These are phyloP conservation scores for Vitis labrusca DNA, from an alignment of 164 flowering plant species.

Conservation along the genomic window DNA sequence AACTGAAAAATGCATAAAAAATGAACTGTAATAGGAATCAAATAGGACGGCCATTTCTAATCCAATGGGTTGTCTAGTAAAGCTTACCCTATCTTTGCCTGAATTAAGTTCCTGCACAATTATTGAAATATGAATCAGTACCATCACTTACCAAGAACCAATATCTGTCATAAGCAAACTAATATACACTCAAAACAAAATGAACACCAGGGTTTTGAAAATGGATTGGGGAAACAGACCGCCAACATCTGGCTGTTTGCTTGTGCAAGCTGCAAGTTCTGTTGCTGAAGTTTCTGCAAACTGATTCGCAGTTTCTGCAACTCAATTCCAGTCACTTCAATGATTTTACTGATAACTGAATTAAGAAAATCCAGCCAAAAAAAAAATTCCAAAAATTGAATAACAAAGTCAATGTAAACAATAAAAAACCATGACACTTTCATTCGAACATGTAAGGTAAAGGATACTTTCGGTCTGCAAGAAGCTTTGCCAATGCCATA, in stretches of 20 bases:
- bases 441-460: not conserved
- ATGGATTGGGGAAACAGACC: slow-evolving; percentile 24
- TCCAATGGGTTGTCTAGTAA: not conserved
- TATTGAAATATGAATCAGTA: not conserved
- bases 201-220: not conserved
- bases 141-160: not conserved
- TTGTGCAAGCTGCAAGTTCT: slow-evolving; percentile 66
- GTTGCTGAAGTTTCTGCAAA: slow-evolving; percentile 50
- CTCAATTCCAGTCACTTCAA: slow-evolving; percentile 51
- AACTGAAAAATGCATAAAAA: slow-evolving; percentile 17
- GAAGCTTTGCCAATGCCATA: slow-evolving; percentile 35
- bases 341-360: slow-evolving; percentile 41
- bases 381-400: not conserved
- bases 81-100: slow-evolving; percentile 61
- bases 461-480: slow-evolving; percentile 62
- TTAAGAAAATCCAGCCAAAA: slow-evolving; percentile 15
- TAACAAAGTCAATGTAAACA: not conserved
- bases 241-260: slow-evolving; percentile 54
- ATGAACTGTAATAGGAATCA: not conserved
- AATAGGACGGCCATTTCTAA: too few species aligned
- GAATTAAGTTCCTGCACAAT: slow-evolving; percentile 67
- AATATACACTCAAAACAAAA: too few species aligned
- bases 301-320: slow-evolving; percentile 45
- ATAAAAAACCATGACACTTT: not conserved
- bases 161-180: not conserved